phyloP scores from a whole-genome alignment of 441 rosid genomes.

The Corymbia citriodora region DNA sequence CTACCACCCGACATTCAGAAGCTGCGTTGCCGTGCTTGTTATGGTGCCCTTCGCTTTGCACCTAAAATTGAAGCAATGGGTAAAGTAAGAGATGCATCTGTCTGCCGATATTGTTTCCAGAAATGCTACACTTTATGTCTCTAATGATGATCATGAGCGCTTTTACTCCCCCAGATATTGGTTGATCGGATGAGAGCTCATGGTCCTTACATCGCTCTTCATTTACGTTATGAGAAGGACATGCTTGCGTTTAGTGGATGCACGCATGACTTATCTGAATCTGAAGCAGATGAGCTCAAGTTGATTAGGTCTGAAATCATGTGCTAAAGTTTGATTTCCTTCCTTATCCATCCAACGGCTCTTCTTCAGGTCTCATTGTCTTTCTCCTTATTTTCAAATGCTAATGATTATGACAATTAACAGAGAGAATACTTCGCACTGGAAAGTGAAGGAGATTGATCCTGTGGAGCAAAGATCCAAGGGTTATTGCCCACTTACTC shows the following conservation, averaged over 20 bases:
- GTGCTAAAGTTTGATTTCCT: neutral
- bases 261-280: slow-evolving; percentile 69
- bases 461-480: slow-evolving; percentile 73
- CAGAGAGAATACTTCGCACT: slow-evolving; percentile 75
- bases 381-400: neutral
- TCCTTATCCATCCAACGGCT: neutral
- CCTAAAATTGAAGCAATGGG: slow-evolving; percentile 80
- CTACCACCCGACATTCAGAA: slow-evolving; percentile 89
- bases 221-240: slow-evolving; percentile 92
- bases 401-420: neutral
- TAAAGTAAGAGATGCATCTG: slow-evolving; percentile 40
- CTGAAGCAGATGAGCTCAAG: slow-evolving; percentile 82
- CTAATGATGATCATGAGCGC: neutral
- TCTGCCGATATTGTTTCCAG: neutral
- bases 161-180: slow-evolving; percentile 44
- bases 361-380: neutral
- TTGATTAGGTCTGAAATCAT: slow-evolving; percentile 53
- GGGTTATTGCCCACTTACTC: slow-evolving; percentile 90
- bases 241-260: slow-evolving; percentile 97
- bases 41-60: slow-evolving; percentile 83
- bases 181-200: slow-evolving; percentile 87
- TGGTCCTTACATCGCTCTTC: slow-evolving; percentile 81
- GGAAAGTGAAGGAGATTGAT: slow-evolving; percentile 94
- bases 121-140: neutral
- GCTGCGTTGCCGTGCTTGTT: slow-evolving; percentile 94